Percentiles rank a stretch among this genome's conserved stretches.
phyloP scores from a whole-genome alignment of 2,329 filamentous ascomycete genomes.

The Coniochaeta pulveracea region DNA sequence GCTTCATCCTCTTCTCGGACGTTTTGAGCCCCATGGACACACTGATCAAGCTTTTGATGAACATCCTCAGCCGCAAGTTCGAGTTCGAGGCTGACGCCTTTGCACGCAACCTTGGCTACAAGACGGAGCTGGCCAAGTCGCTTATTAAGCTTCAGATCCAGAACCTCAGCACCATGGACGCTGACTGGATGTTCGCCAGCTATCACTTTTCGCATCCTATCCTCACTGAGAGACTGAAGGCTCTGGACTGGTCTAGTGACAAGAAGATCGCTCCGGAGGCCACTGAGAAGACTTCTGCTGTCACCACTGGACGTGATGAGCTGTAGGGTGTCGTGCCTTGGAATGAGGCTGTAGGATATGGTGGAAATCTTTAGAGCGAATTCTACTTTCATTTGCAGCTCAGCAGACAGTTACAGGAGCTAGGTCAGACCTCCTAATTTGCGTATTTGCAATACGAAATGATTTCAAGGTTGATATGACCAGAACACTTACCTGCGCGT shows the following conservation, averaged over 20 bases:
- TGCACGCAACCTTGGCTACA: constrained; percentile 74
- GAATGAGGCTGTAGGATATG: background rate
- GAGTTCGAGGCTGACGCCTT: constrained; percentile 96
- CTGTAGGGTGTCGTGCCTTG: constrained; percentile 34
- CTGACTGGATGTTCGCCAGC: constrained; percentile 95
- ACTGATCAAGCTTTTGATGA: constrained; percentile 92
- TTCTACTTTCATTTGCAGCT: too few species aligned
- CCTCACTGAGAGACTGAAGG: constrained; percentile 82
- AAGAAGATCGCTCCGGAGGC: constrained; percentile 30
- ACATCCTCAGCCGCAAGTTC: constrained; percentile 85
- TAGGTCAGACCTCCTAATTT: too few species aligned
- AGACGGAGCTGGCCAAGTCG: constrained; percentile 69
- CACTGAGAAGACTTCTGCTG: constrained; percentile 41
- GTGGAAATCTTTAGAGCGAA: too few species aligned
- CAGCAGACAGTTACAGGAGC: too few species aligned
- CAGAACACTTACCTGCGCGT: too few species aligned
- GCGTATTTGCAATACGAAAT: too few species aligned
- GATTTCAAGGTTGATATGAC: too few species aligned
- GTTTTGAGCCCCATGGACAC: constrained; percentile 90
- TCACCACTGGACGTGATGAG: constrained; percentile 64
- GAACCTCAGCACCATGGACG: constrained; percentile 97
- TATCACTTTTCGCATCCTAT: constrained; percentile 99
- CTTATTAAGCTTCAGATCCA: constrained; percentile 97
- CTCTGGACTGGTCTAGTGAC: constrained; percentile 72
- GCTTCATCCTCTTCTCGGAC: constrained; percentile 95